Conservation (phyloP, 139 green algal species). For the Volvox reticuliferus region DNA sequence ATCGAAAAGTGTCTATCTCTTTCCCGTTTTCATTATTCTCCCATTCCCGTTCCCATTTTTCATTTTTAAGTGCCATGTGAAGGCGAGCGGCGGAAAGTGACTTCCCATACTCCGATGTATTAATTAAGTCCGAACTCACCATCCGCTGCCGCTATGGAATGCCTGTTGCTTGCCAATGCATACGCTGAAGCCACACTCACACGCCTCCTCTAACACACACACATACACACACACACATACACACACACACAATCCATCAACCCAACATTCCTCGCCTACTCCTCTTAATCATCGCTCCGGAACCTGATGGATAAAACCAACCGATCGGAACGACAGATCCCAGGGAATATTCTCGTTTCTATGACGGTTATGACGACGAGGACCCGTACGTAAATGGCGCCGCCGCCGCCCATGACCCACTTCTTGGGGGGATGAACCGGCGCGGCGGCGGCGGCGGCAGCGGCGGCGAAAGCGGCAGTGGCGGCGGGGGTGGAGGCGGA, state of each 20-base stretch:
- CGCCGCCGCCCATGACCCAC: background rate
- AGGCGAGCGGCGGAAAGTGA: too few species aligned
- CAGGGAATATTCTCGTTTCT: slow-evolving; percentile 10
- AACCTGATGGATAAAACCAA: too few species aligned
- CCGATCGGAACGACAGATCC: background rate
- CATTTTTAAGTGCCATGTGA: too few species aligned
- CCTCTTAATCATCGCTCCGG: too few species aligned
- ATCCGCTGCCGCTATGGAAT: too few species aligned
- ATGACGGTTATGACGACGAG: background rate
- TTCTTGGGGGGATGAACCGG: slow-evolving; percentile 3
- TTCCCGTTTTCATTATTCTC: too few species aligned
- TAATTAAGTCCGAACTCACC: too few species aligned
- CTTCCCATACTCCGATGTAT: too few species aligned
- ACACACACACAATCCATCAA: background rate
- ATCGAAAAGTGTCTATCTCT: too few species aligned
- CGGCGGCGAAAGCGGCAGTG: background rate
- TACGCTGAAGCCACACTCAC: background rate
- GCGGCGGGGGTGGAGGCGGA: background rate
- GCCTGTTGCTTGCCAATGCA: background rate
- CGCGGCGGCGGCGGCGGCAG: background rate
- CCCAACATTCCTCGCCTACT: too few species aligned
- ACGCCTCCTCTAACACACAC: background rate
- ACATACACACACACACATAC: background rate
- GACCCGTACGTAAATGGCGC: slow-evolving; percentile 14
- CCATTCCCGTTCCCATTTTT: too few species aligned